phyloP scores from a whole-genome alignment of 1,284 basidiomycete genomes.

The Marasmius oreades region DNA sequence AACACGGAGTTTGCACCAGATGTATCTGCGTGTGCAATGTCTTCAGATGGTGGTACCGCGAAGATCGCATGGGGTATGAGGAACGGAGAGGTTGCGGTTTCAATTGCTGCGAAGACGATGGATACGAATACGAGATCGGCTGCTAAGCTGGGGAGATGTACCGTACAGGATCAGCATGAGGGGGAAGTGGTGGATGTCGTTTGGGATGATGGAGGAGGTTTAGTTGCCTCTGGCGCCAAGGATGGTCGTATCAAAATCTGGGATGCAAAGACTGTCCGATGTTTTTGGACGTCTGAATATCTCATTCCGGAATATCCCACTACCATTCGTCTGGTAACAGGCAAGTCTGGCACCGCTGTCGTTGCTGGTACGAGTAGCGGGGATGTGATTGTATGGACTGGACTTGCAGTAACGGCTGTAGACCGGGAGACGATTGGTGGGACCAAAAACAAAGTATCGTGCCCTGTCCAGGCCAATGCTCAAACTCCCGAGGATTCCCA shows the following conservation, averaged over 20 bases:
- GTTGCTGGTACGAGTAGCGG: constrained; percentile 53
- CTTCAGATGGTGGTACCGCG: constrained; percentile 64
- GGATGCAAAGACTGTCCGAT: constrained; percentile 50
- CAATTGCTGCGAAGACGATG: constrained; percentile 55
- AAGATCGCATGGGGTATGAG: constrained; percentile 76
- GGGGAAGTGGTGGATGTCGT: constrained; percentile 50
- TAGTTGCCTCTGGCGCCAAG: constrained; percentile 49
- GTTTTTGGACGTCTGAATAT: constrained; percentile 59
- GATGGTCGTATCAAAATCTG: constrained; percentile 74
- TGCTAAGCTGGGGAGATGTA: constrained; percentile 45
- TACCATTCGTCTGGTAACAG: constrained; percentile 42
- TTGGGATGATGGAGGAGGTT: constrained; percentile 39
- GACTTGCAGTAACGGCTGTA: constrained; percentile 24
- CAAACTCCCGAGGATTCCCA: neutral
- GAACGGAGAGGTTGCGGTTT: constrained; percentile 67
- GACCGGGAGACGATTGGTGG: constrained; percentile 2
- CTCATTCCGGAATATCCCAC: constrained; percentile 45
- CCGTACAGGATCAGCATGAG: constrained; percentile 53
- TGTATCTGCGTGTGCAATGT: constrained; percentile 52
- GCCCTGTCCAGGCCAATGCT: constrained; percentile 14
- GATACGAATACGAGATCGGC: constrained; percentile 44
- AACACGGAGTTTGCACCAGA: constrained; percentile 76
- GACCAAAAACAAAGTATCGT: constrained; percentile 22
- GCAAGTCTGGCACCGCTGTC: constrained; percentile 36
- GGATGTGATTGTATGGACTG: constrained; percentile 50